A percentile compares a stretch with the other conserved stretches of the same genome.
Evolutionary conservation across 305 asterid species (phyloP).

Genomic region (Plantago lanceolata): DNA sequence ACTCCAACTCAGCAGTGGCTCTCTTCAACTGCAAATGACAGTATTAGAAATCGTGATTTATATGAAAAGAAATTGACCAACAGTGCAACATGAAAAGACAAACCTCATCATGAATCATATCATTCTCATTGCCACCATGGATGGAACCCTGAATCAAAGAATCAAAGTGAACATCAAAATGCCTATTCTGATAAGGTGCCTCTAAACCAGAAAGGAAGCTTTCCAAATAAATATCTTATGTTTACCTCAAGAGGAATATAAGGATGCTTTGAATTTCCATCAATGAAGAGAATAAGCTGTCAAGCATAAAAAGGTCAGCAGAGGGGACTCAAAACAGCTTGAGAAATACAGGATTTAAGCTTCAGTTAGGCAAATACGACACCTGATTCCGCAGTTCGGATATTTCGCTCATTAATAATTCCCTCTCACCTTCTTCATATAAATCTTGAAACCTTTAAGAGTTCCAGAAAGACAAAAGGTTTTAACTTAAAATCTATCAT

Average conservation of each 20-base stretch:
- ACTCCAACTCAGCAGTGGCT: constrained; percentile 63
- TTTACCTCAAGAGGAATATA: constrained; percentile 33
- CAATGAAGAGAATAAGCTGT: constrained; percentile 56
- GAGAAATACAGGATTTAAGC: constrained; percentile 16
- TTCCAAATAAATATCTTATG: constrained; percentile 29
- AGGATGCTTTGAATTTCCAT: constrained; percentile 54
- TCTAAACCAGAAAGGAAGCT: constrained; percentile 16
- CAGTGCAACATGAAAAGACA: constrained; percentile 20
- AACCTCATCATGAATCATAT: constrained; percentile 57
- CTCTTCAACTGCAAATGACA: constrained; percentile 50
- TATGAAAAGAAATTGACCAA: not conserved
- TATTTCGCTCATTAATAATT: constrained; percentile 67
- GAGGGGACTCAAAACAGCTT: constrained; percentile 11
- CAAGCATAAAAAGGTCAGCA: constrained; percentile 11
- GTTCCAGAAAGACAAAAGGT: constrained; percentile 11
- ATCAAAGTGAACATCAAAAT: constrained; percentile 19
- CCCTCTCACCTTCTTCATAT: constrained; percentile 95
- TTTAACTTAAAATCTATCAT: not conserved
- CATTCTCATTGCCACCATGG: constrained; percentile 33
- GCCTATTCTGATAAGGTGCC: constrained; percentile 15
- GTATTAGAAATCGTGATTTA: not conserved
- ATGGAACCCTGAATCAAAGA: constrained; percentile 44
- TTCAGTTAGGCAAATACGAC: constrained; percentile 19
- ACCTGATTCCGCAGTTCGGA: constrained; percentile 84
- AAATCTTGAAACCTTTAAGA: constrained; percentile 77